Evolutionary conservation across 2,329 filamentous ascomycete genomes (phyloP), one percentile per base, ranked within the genome.

Genomic region (Scopulariopsis brevicaulis): DNA sequence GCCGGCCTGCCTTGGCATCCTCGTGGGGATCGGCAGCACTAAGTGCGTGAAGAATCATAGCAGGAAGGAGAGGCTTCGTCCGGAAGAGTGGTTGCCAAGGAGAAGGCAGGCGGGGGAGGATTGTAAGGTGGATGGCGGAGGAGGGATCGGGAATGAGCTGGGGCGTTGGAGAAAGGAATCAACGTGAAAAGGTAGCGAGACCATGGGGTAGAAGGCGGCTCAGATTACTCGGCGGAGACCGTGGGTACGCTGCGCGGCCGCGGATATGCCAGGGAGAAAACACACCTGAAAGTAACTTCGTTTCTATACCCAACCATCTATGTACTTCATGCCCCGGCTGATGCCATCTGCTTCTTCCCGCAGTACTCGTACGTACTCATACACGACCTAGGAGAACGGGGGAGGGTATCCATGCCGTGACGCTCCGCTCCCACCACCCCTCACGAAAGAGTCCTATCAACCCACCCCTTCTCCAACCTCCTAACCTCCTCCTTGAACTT

Each of bases 401-500:
- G 37, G 37, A 18, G 37, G 37, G 18, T 40, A 50, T 12, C 46
- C n/a, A 14, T 11, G 46, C 22, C 46, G n/a, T n/a, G 18, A n/a
- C n/a, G n/a, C n/a, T n/a, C n/a, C n/a, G 18, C n/a, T 24, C 46
- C 20, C 46, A 22, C n/a, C 46, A 24, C 43, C 15, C 43, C 25
- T 68, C 63, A 79, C 63, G 73, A 73, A 59, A 89, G 81, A 58
- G 95, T 84, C 75, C 86, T 90, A 68, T 95, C 87, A 40, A 96
- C 90, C 83, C 95, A 97, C 28, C 79, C 79, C 73, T 84, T 86
- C 81, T 96, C 93, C 73, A 96, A 72, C 75, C 83, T 84, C 64
- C 88, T 84, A 55, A 97, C 92, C 78, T 96, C 90, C 66, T 82
- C 81, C 82, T 92, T 96, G 73, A 97, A 97, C 22, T 78, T 79